A percentile compares a stretch with the other conserved stretches of the same genome.
These are phyloP conservation scores for Boletus rubropictus DNA, from an alignment of 768 basidiomycete species.

Conservation along the genomic window DNA sequence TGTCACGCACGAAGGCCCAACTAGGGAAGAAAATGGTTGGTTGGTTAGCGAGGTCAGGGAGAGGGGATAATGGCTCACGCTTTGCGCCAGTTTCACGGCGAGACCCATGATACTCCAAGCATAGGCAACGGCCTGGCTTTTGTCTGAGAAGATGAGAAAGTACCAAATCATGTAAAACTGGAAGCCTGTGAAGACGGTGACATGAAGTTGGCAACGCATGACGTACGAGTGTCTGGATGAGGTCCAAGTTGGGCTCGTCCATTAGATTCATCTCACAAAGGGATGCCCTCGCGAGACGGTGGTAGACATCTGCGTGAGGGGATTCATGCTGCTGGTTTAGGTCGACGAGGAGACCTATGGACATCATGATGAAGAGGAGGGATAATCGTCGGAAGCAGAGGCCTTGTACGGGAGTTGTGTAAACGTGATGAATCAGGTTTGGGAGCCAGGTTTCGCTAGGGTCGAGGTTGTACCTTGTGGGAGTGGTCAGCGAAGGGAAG, in stretches of 20 bases:
- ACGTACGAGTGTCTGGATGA: constrained; percentile 59
- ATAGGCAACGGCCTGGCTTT: constrained; percentile 65
- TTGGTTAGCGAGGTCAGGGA: constrained; percentile 4
- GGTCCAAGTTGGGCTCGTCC: constrained; percentile 71
- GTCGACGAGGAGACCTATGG: constrained; percentile 67
- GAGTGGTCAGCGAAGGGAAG: neutral
- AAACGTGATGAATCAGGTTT: constrained; percentile 64
- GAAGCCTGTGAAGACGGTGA: constrained; percentile 31
- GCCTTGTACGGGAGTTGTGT: constrained; percentile 52
- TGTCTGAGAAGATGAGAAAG: constrained; percentile 67
- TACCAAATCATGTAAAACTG: constrained; percentile 75
- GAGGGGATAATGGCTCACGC: constrained; percentile 39
- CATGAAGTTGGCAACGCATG: neutral
- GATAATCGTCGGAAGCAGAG: constrained; percentile 63
- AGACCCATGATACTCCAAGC: constrained; percentile 77
- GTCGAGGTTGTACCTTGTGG: constrained; percentile 57
- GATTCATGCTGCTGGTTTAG: constrained; percentile 50
- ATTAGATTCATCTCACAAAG: constrained; percentile 70
- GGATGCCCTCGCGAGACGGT: constrained; percentile 59
- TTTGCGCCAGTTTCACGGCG: constrained; percentile 66
- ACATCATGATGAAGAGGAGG: constrained; percentile 64
- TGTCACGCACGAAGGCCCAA: constrained; percentile 57
- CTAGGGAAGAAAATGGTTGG: constrained; percentile 31
- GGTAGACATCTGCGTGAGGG: constrained; percentile 56
- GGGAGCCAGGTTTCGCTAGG: constrained; percentile 65